phyloP scores from a whole-genome alignment of 2,329 filamentous ascomycete genomes.

The Paracamarosporium sp. region DNA sequence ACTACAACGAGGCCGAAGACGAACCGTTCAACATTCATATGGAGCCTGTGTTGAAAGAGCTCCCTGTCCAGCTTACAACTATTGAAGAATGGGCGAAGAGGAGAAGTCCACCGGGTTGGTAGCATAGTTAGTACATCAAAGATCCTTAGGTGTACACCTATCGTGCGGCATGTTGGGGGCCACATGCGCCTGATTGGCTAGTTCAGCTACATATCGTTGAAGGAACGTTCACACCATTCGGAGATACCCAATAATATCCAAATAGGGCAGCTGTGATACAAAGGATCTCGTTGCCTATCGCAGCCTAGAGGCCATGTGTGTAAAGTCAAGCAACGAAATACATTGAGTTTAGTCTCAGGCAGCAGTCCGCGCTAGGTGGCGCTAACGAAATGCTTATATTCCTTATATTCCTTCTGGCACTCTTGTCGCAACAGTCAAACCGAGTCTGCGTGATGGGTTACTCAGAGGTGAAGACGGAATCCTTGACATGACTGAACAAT shows the following conservation, averaged over 20 bases:
- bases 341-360: not conserved
- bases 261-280: too few relatives aligned
- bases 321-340: not conserved
- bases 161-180: not conserved
- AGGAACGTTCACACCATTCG: too few relatives aligned
- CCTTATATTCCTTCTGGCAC: not conserved
- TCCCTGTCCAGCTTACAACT: constrained; percentile 39
- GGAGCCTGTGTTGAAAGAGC: constrained; percentile 38
- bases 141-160: too few relatives aligned
- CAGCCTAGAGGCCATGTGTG: too few relatives aligned
- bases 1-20: constrained; percentile 49
- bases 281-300: too few relatives aligned
- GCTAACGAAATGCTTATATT: not conserved
- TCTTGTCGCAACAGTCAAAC: not conserved
- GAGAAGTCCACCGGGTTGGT: constrained; percentile 23
- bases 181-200: too few relatives aligned
- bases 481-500: not conserved
- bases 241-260: too few relatives aligned
- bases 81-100: constrained; percentile 48
- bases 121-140: not conserved
- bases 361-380: not conserved
- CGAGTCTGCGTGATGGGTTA: not conserved
- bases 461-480: not conserved
- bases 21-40: constrained; percentile 50
- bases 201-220: too few relatives aligned